These are phyloP conservation scores for Populus ilicifolia DNA, from an alignment of 345 rosid genomes.

Conservation along the genomic window DNA sequence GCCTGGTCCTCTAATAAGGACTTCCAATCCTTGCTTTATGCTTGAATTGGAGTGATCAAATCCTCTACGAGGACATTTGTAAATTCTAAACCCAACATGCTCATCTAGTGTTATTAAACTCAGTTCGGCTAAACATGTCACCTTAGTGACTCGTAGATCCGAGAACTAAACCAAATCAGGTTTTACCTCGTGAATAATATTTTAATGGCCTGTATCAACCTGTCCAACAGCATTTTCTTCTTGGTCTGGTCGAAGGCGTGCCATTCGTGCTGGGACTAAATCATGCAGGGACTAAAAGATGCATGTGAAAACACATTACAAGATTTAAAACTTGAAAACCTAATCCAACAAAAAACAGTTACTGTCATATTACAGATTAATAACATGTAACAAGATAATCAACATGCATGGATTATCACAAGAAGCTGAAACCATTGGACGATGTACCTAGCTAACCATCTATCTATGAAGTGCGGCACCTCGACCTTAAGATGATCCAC, in stretches of 20 bases:
- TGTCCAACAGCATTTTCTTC: too few species aligned
- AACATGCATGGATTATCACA: background rate
- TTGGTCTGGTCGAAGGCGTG: background rate
- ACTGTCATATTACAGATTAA: background rate
- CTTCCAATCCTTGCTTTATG: background rate
- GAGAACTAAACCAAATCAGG: too few species aligned
- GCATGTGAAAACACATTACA: background rate
- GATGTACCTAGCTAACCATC: background rate
- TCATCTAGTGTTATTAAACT: background rate
- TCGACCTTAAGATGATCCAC: background rate
- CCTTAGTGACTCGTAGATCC: too few species aligned
- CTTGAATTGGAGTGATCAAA: too few species aligned
- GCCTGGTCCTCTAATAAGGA: background rate
- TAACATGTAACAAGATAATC: background rate
- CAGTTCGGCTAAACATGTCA: too few species aligned
- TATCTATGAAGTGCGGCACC: background rate
- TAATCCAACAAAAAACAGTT: background rate
- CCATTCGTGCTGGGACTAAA: background rate
- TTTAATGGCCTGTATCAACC: too few species aligned
- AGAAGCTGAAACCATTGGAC: background rate
- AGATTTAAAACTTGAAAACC: background rate
- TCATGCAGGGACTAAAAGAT: background rate
- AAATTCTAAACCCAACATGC: background rate
- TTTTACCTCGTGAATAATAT: too few species aligned
- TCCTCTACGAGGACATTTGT: background rate